Percentiles rank a stretch among this genome's conserved stretches.
These are phyloP conservation scores for Lagerstroemia speciosa DNA, from an alignment of 345 rosid genomes.

Conservation along the genomic window DNA sequence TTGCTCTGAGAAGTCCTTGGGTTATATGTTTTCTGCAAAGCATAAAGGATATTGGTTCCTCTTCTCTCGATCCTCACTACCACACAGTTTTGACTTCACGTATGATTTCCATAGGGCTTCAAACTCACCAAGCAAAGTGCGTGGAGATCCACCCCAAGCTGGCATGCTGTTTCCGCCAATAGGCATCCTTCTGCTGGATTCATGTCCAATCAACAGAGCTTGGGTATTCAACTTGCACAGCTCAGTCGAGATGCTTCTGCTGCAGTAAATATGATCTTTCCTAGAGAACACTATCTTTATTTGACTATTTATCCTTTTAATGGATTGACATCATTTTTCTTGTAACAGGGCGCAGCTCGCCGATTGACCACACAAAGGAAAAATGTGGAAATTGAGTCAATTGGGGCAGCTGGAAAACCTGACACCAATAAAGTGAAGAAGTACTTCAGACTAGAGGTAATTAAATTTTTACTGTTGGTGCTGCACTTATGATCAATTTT, in stretches of 20 bases:
- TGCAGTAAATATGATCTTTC: constrained; percentile 52
- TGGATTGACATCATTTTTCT: not conserved
- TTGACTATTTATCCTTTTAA: not conserved
- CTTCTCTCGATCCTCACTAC: not conserved
- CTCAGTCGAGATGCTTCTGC: constrained; percentile 99
- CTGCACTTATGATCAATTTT: not conserved
- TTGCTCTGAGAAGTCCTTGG: not conserved
- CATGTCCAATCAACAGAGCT: constrained; percentile 95
- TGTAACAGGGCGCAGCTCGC: constrained; percentile 46
- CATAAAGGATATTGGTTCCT: not conserved
- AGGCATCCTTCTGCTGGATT: constrained; percentile 72
- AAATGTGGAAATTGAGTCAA: constrained; percentile 41
- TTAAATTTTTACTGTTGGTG: not conserved
- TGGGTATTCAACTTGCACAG: constrained; percentile 92
- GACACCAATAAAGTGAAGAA: constrained; percentile 27
- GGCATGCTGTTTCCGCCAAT: constrained; percentile 87
- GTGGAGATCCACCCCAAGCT: constrained; percentile 68
- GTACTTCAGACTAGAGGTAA: constrained; percentile 35
- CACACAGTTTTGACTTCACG: not conserved
- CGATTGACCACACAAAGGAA: constrained; percentile 37
- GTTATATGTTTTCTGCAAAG: not conserved
- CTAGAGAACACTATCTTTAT: not conserved
- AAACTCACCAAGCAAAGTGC: constrained; percentile 79
- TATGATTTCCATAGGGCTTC: constrained; percentile 48
- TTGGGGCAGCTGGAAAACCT: constrained; percentile 29